phyloP scores from a whole-genome alignment of 768 basidiomycete genomes.

The Tulasnella calospora region DNA sequence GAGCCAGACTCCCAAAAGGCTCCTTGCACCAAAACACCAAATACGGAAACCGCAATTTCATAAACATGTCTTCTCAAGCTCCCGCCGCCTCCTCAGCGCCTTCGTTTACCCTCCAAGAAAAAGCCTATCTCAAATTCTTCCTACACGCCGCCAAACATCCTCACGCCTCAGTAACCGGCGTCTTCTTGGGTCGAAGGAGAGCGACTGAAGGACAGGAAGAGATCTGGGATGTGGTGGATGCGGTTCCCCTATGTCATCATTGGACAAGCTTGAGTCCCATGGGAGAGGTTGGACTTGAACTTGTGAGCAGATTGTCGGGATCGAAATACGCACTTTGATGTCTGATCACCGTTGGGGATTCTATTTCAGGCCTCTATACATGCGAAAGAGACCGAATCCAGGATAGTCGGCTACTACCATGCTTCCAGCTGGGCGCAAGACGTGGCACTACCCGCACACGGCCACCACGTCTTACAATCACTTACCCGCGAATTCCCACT shows the following conservation, averaged over 20 bases:
- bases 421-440: slow-evolving; percentile 63
- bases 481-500: slow-evolving; percentile 52
- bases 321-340: not conserved
- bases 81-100: not conserved
- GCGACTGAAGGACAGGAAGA: slow-evolving; percentile 30
- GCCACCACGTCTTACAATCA: slow-evolving; percentile 56
- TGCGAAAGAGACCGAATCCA: slow-evolving; percentile 50
- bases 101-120: slow-evolving; percentile 1
- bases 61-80: slow-evolving; percentile 12
- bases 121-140: slow-evolving; percentile 66
- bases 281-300: slow-evolving; percentile 80
- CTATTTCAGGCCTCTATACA: slow-evolving; percentile 51
- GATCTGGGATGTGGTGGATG: slow-evolving; percentile 42
- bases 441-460: slow-evolving; percentile 56
- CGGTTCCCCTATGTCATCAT: slow-evolving; percentile 73
- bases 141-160: slow-evolving; percentile 79
- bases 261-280: slow-evolving; percentile 80
- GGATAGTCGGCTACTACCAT: slow-evolving; percentile 71
- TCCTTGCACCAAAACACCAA: not conserved
- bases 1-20: not conserved
- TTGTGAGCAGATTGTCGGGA: slow-evolving; percentile 43
- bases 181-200: slow-evolving; percentile 58
- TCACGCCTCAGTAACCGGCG: slow-evolving; percentile 67
- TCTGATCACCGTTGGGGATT: not conserved
- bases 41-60: not conserved